Base-by-base conservation (phyloP, 768 basidiomycete genomes). In the Suillus subaureus region DNA sequence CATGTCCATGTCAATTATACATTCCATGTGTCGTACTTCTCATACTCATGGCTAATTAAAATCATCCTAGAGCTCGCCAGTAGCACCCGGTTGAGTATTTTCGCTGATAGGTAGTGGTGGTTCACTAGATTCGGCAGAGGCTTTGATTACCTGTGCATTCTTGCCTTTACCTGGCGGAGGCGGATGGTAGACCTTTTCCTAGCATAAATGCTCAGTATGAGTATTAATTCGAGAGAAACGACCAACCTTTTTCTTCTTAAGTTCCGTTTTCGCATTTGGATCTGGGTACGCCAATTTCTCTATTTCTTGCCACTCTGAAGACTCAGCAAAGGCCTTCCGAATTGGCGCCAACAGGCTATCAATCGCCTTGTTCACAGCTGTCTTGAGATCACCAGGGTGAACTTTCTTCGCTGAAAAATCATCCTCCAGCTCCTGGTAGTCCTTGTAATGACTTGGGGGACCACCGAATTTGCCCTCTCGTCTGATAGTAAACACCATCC, bases 311-410 rank as follows among this genome's bases (percentile, higher is more conserved):
- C 94, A 98, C 74, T 94, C 94, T 70, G 89, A 84, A 71, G 87
- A 88, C 68, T 80, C 85, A 70, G 89, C 84, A 72, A 94, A 98
- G 61, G 87, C 84, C 68, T 87, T 85, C 68, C 91, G 85, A 58
- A 99, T 89, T 0, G 97, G 96, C 23, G 86, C 87, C 64, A 99
- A 78, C 51, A 99, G 79, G 31, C 82, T 81, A 72, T 86, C 84
- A 74, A 99, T 89, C 15, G 87, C 89, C 40, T 88, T 86, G 51
- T 85, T 84, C 18, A 97, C 93, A 0, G 87, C 84, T 4, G 77
- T 77, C 82, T 99, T 99, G 73, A 99, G 79, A 77, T 97, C 97
- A 39, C 87, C 89, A 8, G 97, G 97, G 76, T 97, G 95, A 5
- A 99, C 71, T 68, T 86, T 85, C 79, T 88, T 90, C 65, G 82